Percentiles rank a stretch among this genome's conserved stretches.
These are phyloP conservation scores for Kuraishia floccosa DNA, from an alignment of 805 yeast genomes.

Conservation along the genomic window DNA sequence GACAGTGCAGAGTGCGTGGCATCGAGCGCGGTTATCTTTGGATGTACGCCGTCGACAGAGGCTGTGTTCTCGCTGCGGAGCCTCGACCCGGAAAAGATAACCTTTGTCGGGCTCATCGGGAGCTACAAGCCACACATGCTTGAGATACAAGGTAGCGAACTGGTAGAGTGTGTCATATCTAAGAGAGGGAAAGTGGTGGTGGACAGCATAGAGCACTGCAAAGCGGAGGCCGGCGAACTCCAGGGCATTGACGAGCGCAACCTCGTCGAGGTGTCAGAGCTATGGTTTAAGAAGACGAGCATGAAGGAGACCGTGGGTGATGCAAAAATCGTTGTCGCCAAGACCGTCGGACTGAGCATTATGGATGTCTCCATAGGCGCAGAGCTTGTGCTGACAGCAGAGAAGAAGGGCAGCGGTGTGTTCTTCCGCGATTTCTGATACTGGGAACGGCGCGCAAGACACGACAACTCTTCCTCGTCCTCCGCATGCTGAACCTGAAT, in stretches of 20 bases:
- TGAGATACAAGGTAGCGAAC: slow-evolving; percentile 30
- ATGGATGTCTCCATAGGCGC: slow-evolving; percentile 52
- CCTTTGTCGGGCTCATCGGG: slow-evolving; percentile 50
- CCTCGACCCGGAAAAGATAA: slow-evolving; percentile 16
- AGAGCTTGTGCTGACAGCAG: slow-evolving; percentile 21
- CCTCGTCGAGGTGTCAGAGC: slow-evolving; percentile 35
- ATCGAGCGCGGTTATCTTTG: slow-evolving; percentile 35
- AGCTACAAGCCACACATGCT: slow-evolving; percentile 59
- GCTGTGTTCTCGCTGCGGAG: slow-evolving; percentile 20
- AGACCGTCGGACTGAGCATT: slow-evolving; percentile 51
- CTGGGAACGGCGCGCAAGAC: no score
- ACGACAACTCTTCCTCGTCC: no score
- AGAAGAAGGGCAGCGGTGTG: slow-evolving; percentile 15
- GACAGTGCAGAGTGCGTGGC: slow-evolving; percentile 9
- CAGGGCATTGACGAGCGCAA: slow-evolving; percentile 23
- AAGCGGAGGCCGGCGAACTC: slow-evolving; percentile 56
- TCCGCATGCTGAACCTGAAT: no score
- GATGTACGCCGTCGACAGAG: slow-evolving; percentile 47
- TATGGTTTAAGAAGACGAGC: slow-evolving; percentile 13
- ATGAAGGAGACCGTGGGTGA: slow-evolving; percentile 7
- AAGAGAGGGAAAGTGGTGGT: slow-evolving; percentile 35
- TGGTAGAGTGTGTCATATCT: slow-evolving; percentile 20
- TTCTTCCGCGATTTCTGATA: slow-evolving; percentile 17
- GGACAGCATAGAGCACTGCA: slow-evolving; percentile 45
- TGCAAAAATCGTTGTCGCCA: slow-evolving; percentile 29